Base-by-base conservation (phyloP, 2,329 filamentous ascomycete species). In the Emmonsia crescens region DNA sequence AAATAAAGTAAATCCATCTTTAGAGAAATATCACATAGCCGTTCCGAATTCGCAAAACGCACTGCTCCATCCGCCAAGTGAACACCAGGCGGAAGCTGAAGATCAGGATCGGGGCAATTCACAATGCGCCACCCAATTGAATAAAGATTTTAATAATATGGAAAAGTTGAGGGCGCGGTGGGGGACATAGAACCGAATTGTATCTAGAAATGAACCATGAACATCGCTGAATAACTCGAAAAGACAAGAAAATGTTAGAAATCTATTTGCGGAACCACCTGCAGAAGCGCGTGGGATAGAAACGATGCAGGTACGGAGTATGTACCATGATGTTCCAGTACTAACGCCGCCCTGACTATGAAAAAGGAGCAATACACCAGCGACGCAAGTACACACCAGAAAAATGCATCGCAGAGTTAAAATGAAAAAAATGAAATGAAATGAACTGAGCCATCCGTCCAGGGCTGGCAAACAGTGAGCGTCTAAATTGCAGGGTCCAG, bases 261-360 rank as follows among this genome's bases (percentile, higher is more conserved):
- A 60, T 51, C 57, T 49, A 60, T 52, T 52, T 16, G 57, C 1
- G 56, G 14, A 44, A 44, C 42, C 36, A 58, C 24, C 38, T 58
- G 38, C 21, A 49, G 42, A 29, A 51, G 12, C 21, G 40, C 5
- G n/a, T 5, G 31, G 21, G 27, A 33, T 40, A 9, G 33, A 57
- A 57, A 57, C 27, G 24, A 46, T 19, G 24, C 27, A 44, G 29
- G 6, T 31, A 31, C n/a, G n/a, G n/a, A n/a, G n/a, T n/a, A n/a
- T n/a, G n/a, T n/a, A 12, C 24, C 40, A 46, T 46, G 12, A 57
- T 46, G 5, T 12, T n/a, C 24, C 29, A 44, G 40, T 19, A 46
- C 21, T n/a, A 57, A 57, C 56, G 56, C 56, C 56, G 48, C 19
- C n/a, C 9, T 14, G 40, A 46, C 24, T 19, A 31, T 44, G 38